Percentiles rank a stretch among this genome's conserved stretches.
phyloP scores from a whole-genome alignment of 371 early-diverging fungal species.

The Apophysomyces elegans region DNA sequence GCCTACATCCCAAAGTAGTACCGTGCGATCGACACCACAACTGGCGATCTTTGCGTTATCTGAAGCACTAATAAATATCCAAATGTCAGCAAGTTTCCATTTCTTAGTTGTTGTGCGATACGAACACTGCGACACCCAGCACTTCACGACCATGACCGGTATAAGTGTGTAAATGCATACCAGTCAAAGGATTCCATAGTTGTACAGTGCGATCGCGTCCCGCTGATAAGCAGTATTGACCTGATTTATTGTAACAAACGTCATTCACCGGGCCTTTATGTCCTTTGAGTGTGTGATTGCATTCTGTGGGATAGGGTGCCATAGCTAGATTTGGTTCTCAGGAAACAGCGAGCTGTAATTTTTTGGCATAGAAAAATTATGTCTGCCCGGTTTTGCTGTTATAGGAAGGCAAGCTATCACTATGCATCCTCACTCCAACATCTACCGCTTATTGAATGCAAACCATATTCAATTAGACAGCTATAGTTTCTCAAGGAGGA shows the following conservation, averaged over 20 bases:
- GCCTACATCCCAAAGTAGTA: conserved; percentile 87
- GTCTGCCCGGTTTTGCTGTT: too few species aligned
- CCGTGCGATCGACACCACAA: conserved; percentile 81
- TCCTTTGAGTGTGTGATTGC: conserved; percentile 51
- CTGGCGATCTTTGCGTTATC: conserved; percentile 85
- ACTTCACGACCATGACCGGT: conserved; percentile 90
- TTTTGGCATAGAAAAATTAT: too few species aligned
- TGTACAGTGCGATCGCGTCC: conserved; percentile 80
- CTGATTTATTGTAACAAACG: conserved; percentile 68
- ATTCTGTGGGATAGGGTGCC: conserved; percentile 43
- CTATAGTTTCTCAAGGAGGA: too few species aligned
- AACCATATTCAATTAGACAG: too few species aligned
- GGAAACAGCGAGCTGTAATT: too few species aligned
- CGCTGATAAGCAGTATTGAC: conserved; percentile 80
- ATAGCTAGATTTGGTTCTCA: conserved; percentile 13
- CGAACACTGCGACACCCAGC: conserved; percentile 73
- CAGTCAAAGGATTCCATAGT: conserved; percentile 81
- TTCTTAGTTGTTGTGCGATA: background rate
- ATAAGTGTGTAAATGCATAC: conserved; percentile 75
- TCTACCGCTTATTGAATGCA: too few species aligned
- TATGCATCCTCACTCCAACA: too few species aligned
- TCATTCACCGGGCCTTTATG: conserved; percentile 72
- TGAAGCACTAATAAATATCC: conserved; percentile 43
- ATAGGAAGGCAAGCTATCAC: too few species aligned
- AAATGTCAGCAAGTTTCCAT: background rate